Evolutionary conservation across 2,329 filamentous ascomycete genomes (phyloP).

Genomic region (Diplodia corticola): DNA sequence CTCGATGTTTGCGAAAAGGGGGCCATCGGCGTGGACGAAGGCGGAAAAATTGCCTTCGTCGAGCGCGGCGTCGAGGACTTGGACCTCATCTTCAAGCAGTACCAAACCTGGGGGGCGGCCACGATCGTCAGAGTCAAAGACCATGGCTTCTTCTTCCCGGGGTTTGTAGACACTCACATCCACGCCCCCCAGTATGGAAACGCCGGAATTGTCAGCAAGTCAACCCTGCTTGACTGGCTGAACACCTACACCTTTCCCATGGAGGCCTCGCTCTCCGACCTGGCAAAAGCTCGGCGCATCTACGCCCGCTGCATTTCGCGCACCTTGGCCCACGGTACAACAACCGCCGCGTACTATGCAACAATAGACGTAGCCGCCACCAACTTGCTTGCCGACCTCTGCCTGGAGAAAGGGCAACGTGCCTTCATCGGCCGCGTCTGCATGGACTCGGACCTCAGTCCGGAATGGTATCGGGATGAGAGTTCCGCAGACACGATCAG

Average conservation of each 20-base stretch:
- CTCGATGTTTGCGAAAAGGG: constrained; percentile 52
- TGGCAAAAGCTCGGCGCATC: constrained; percentile 64
- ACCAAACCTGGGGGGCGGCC: constrained; percentile 44
- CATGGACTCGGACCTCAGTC: constrained; percentile 68
- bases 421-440: constrained; percentile 93
- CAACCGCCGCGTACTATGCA: constrained; percentile 91
- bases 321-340: constrained; percentile 87
- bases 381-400: constrained; percentile 86
- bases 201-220: constrained; percentile 87
- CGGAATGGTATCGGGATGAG: constrained; percentile 77
- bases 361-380: constrained; percentile 84
- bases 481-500: constrained; percentile 62
- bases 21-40: constrained; percentile 53
- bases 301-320: constrained; percentile 77
- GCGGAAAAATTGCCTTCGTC: constrained; percentile 54
- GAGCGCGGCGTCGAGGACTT: constrained; percentile 36
- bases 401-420: constrained; percentile 75
- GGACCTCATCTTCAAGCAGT: constrained; percentile 29
- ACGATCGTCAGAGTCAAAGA: constrained; percentile 41
- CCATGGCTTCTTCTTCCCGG: constrained; percentile 78
- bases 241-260: constrained; percentile 93
- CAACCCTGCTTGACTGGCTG: constrained; percentile 90
- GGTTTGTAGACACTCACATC: constrained; percentile 90
- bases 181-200: constrained; percentile 97
- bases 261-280: constrained; percentile 71